Evolutionary conservation across 108 stramenopile genomes (phyloP).

Genomic region (Pseudonitzschia delicatissima): DNA sequence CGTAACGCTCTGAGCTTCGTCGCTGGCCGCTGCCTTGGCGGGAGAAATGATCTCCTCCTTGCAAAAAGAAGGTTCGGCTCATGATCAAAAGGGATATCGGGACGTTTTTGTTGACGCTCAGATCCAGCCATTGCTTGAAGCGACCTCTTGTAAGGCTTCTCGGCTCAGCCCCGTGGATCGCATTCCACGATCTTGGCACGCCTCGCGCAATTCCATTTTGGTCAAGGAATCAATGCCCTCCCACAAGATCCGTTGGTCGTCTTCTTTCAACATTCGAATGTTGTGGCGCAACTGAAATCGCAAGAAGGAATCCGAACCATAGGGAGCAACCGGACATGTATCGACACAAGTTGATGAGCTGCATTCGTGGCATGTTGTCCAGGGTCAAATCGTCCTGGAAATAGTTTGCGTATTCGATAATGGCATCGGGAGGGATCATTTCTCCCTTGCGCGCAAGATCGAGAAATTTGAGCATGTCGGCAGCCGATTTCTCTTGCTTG

Average conservation of each 20-base stretch:
- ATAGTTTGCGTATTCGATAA: conserved; percentile 81
- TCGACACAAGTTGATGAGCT: conserved; percentile 92
- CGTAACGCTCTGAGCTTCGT: conserved; percentile 50
- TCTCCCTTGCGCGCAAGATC: conserved; percentile 89
- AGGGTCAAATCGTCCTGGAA: conserved; percentile 97
- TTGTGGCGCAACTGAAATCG: conserved; percentile 92
- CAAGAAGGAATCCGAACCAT: conserved; percentile 91
- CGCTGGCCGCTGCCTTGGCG: conserved; percentile 26
- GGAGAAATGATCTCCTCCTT: conserved; percentile 59
- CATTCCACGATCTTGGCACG: conserved; percentile 98
- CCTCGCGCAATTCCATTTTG: conserved; percentile 96
- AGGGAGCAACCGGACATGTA: conserved; percentile 97
- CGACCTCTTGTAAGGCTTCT: conserved; percentile 78
- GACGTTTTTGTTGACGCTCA: conserved; percentile 91
- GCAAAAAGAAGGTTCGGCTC: conserved; percentile 93
- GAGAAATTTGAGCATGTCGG: conserved; percentile 85
- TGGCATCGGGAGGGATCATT: conserved; percentile 80
- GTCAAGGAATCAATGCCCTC: conserved; percentile 96
- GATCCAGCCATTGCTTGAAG: conserved; percentile 96
- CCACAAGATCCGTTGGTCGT: conserved; percentile 97
- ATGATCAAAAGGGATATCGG: conserved; percentile 96
- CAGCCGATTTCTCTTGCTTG: conserved; percentile 67
- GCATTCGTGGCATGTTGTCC: conserved; percentile 96
- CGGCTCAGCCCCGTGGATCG: conserved; percentile 91
- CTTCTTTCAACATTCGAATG: conserved; percentile 84